Percentiles rank a stretch among this genome's conserved stretches.
Conservation (phyloP, 2,329 filamentous ascomycete genomes). For the Thelonectria olida region DNA sequence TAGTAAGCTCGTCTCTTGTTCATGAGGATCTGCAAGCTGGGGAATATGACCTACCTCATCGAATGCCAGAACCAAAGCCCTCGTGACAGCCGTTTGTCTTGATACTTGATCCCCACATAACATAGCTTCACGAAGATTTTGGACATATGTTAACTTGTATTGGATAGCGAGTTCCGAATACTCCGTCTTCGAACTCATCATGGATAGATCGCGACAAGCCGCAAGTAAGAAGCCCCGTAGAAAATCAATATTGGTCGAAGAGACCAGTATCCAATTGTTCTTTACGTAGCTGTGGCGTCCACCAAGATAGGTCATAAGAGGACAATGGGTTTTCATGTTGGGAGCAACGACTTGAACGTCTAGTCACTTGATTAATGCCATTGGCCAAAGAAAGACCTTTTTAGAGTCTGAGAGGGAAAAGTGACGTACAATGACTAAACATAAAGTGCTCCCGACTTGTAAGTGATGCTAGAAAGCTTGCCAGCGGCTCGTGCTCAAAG, state of each 20-base stretch:
- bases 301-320: slow-evolving; percentile 11
- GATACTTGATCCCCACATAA: neutral
- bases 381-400: too few species aligned
- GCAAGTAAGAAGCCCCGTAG: slow-evolving; percentile 22
- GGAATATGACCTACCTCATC: slow-evolving; percentile 16
- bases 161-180: slow-evolving; percentile 17
- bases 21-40: accelerated
- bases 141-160: slow-evolving; percentile 21
- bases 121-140: slow-evolving; percentile 11
- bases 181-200: neutral
- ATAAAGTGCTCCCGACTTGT: slow-evolving; percentile 16
- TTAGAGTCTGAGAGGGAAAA: neutral
- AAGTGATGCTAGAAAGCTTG: slow-evolving; percentile 20
- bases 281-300: neutral
- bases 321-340: slow-evolving; percentile 16
- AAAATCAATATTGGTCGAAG: slow-evolving; percentile 19
- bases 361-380: neutral
- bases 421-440: slow-evolving; percentile 17
- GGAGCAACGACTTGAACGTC: slow-evolving; percentile 19
- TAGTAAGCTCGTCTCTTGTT: neutral
- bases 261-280: slow-evolving; percentile 20
- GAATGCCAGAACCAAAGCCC: slow-evolving; percentile 17
- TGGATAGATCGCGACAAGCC: slow-evolving; percentile 17
- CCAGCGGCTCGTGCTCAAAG: slow-evolving; percentile 25
- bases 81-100: slow-evolving; percentile 9